Percentiles rank a stretch among this genome's conserved stretches.
phyloP scores from a whole-genome alignment of 371 early-diverging fungal species.

The Mucor ambiguus region DNA sequence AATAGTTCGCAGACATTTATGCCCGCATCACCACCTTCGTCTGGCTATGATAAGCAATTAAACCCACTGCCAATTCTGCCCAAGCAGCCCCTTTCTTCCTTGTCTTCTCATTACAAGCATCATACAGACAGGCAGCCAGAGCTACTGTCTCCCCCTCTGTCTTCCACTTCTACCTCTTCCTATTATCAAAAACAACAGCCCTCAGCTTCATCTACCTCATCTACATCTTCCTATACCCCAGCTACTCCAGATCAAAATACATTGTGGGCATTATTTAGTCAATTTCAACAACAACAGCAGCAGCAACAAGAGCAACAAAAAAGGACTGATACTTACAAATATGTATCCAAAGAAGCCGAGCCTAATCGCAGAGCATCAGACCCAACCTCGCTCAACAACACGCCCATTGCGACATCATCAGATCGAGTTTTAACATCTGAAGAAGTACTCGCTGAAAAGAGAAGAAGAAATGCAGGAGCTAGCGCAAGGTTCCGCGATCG shows the following conservation, averaged over 20 bases:
- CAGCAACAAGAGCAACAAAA: background rate
- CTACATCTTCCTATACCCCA: background rate
- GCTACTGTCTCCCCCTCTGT: slow-evolving; percentile 4
- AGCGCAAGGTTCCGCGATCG: slow-evolving; percentile 62
- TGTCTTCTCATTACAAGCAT: background rate
- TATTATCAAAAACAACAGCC: background rate
- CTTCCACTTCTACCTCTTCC: background rate
- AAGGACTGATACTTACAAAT: background rate
- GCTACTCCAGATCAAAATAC: slow-evolving; percentile 19
- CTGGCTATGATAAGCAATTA: slow-evolving; percentile 12
- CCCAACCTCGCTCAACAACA: background rate
- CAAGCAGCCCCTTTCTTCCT: slow-evolving; percentile 7
- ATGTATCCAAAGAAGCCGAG: background rate
- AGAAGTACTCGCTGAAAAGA: slow-evolving; percentile 59
- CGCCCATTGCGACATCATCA: background rate
- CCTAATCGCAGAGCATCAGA: slow-evolving; percentile 11
- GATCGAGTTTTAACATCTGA: slow-evolving; percentile 28
- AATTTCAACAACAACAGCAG: slow-evolving; percentile 14
- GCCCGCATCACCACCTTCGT: slow-evolving; percentile 23
- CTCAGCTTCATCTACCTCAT: background rate
- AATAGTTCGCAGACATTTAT: slow-evolving; percentile 11
- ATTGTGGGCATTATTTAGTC: slow-evolving; percentile 18
- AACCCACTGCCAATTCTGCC: slow-evolving; percentile 21
- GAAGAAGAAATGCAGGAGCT: slow-evolving; percentile 60
- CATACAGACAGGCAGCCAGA: slow-evolving; percentile 5